phyloP scores from a whole-genome alignment of 202 grass and related monocot genomes.

The Zoysia matrella region DNA sequence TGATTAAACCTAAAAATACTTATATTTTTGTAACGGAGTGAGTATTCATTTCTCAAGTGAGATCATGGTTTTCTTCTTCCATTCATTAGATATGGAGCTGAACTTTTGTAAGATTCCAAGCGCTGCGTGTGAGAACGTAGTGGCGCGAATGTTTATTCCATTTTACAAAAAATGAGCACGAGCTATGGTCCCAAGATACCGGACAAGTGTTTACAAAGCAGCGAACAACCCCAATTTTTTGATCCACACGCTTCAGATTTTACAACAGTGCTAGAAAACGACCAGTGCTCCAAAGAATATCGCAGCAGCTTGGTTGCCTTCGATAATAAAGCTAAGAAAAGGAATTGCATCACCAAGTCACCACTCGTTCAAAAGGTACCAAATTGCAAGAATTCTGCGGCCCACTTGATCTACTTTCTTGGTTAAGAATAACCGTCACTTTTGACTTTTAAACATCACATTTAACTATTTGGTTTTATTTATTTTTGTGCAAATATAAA shows the following conservation, averaged over 20 bases:
- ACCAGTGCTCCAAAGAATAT: neutral
- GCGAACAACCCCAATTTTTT: neutral
- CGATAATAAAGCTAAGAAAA: neutral
- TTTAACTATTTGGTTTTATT: too few species aligned
- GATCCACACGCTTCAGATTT: neutral
- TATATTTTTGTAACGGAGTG: neutral
- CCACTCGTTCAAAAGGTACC: neutral
- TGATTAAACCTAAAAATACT: neutral
- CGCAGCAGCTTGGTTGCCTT: neutral
- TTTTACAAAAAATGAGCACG: neutral
- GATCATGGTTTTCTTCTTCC: too few species aligned
- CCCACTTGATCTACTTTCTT: neutral
- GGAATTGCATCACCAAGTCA: constrained; percentile 11
- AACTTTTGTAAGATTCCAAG: too few species aligned
- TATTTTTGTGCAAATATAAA: too few species aligned
- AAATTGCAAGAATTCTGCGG: neutral
- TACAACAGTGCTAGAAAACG: neutral
- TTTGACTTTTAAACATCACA: too few species aligned
- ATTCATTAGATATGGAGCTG: too few species aligned
- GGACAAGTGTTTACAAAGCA: neutral
- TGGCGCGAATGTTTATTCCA: too few species aligned
- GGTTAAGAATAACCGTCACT: too few species aligned
- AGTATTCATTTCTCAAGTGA: too few species aligned
- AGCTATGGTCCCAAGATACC: neutral
- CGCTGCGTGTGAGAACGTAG: too few species aligned